Percentiles rank a stretch among this genome's conserved stretches.
Conservation (phyloP, 164 flowering plant species). For the Piper betle region DNA sequence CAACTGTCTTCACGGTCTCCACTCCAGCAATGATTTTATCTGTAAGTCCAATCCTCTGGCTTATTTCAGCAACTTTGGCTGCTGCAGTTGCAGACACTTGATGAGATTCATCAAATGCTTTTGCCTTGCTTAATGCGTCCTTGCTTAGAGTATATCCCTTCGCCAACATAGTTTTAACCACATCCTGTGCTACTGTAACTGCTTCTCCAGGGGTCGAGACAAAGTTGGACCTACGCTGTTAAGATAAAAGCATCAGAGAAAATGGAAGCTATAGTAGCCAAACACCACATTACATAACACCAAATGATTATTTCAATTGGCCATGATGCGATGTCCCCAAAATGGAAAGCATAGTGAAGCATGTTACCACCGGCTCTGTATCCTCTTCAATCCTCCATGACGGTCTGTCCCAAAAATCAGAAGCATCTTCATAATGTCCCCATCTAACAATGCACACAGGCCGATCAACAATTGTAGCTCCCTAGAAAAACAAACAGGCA, state of each 20-base stretch:
- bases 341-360: neutral
- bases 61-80: slow-evolving; percentile 62
- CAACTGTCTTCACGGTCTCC: slow-evolving; percentile 48
- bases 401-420: slow-evolving; percentile 37
- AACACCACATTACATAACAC: too few species aligned
- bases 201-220: slow-evolving; percentile 65
- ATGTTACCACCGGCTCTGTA: slow-evolving; percentile 23
- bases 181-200: slow-evolving; percentile 65
- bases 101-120: slow-evolving; percentile 66
- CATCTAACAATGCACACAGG: slow-evolving; percentile 51
- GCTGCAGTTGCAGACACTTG: slow-evolving; percentile 56
- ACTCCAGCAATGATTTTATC: slow-evolving; percentile 55
- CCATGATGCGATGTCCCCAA: neutral
- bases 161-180: slow-evolving; percentile 63
- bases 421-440: slow-evolving; percentile 45
- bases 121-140: slow-evolving; percentile 69
- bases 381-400: slow-evolving; percentile 39
- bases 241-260: neutral
- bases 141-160: slow-evolving; percentile 74
- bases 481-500: slow-evolving; percentile 29
- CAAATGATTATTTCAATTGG: too few species aligned
- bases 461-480: slow-evolving; percentile 73
- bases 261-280: too few species aligned
- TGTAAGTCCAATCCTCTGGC: slow-evolving; percentile 53
- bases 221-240: slow-evolving; percentile 16